Percentiles rank a stretch among this genome's conserved stretches.
Conservation (phyloP, 495 filamentous ascomycete species). For the Aspergillus coremiiformis region DNA sequence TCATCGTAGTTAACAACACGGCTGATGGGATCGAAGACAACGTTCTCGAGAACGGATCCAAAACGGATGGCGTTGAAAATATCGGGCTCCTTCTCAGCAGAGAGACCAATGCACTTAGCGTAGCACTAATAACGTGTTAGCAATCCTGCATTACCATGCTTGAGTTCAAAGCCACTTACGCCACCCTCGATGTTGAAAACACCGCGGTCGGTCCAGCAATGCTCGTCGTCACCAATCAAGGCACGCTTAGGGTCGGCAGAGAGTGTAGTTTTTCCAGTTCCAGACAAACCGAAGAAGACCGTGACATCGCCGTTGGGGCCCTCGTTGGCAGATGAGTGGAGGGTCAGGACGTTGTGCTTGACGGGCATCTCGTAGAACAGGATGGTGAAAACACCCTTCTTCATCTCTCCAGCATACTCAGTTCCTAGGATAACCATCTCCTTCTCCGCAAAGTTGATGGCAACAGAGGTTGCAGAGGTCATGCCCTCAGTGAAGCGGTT, state of each 20-base stretch:
- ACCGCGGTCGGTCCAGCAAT: slow-evolving; percentile 95
- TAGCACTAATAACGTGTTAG: too few relatives aligned
- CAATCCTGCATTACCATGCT: too few relatives aligned
- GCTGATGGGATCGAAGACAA: slow-evolving; percentile 88
- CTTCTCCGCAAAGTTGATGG: slow-evolving; percentile 83
- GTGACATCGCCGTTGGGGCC: slow-evolving; percentile 85
- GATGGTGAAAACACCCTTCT: slow-evolving; percentile 99
- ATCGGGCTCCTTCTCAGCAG: slow-evolving; percentile 97
- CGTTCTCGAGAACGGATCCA: slow-evolving; percentile 96
- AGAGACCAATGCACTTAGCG: slow-evolving; percentile 96
- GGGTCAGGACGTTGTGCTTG: slow-evolving; percentile 96
- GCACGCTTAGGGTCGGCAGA: slow-evolving; percentile 95
- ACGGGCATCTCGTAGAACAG: slow-evolving; percentile 99
- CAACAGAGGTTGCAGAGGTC: slow-evolving; percentile 87
- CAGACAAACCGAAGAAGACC: slow-evolving; percentile 98
- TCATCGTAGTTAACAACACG: slow-evolving; percentile 94
- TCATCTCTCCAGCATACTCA: slow-evolving; percentile 99
- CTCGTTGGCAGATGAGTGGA: slow-evolving; percentile 92
- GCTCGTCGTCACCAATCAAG: slow-evolving; percentile 97
- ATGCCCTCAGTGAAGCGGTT: slow-evolving; percentile 97
- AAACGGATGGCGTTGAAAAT: slow-evolving; percentile 96
- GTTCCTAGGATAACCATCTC: slow-evolving; percentile 99
- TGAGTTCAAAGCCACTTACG: too few relatives aligned
- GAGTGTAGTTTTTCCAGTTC: slow-evolving; percentile 96
- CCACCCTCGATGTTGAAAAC: slow-evolving; percentile 99